Percentiles rank a stretch among this genome's conserved stretches.
phyloP scores from a whole-genome alignment of 257 asterid species.

The Mitragyna speciosa region DNA sequence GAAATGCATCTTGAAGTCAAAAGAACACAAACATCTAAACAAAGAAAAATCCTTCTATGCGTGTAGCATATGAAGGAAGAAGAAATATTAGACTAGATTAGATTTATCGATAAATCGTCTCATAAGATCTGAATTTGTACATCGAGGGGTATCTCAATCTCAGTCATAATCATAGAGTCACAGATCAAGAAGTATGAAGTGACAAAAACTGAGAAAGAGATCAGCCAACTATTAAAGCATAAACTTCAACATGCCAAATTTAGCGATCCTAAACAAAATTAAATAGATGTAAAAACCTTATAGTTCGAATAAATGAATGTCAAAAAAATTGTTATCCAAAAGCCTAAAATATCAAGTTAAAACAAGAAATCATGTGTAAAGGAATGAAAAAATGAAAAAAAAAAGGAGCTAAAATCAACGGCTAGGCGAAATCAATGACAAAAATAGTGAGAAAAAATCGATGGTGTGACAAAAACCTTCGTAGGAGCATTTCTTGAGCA shows the following conservation, averaged over 20 bases:
- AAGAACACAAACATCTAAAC: background rate
- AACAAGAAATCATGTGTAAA: background rate
- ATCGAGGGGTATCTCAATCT: background rate
- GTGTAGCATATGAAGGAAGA: background rate
- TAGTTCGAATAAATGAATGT: background rate
- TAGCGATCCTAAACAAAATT: background rate
- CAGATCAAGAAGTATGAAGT: background rate
- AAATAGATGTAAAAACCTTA: no score
- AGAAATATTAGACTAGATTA: background rate
- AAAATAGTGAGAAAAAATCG: background rate
- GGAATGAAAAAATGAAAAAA: background rate
- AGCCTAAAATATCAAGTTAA: background rate
- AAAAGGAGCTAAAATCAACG: background rate
- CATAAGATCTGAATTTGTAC: background rate
- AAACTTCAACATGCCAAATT: background rate
- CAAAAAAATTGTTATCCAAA: background rate
- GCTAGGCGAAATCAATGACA: background rate
- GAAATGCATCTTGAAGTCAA: no score
- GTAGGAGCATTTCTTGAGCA: slow-evolving; percentile 91
- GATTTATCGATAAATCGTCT: background rate
- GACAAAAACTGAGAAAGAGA: background rate
- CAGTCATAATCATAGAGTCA: background rate
- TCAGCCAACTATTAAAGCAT: background rate
- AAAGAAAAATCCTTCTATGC: background rate
- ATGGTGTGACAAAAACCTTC: slow-evolving; percentile 49